These are phyloP conservation scores for Penicillium angulare DNA, from an alignment of 495 filamentous ascomycete species.

Conservation along the genomic window DNA sequence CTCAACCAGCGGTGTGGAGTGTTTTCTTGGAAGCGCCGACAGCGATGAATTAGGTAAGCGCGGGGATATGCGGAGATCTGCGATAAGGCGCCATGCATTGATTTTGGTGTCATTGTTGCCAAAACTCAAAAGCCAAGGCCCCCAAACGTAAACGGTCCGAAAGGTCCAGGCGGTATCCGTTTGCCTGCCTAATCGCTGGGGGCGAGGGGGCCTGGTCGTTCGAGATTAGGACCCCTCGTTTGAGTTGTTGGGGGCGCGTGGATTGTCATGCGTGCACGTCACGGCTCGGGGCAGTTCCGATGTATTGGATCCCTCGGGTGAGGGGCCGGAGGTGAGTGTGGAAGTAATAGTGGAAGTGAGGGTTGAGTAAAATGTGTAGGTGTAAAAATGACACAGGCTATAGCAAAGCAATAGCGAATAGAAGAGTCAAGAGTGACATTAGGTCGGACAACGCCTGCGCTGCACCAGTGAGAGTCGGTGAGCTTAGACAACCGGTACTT, in stretches of 20 bases:
- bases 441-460: conserved; percentile 23
- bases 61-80: conserved; percentile 15
- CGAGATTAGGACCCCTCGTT: conserved; percentile 6
- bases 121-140: not conserved
- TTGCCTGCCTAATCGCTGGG: not conserved
- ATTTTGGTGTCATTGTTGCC: not conserved
- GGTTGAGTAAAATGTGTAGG: not conserved
- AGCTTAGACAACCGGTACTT: conserved; percentile 11
- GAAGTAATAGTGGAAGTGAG: not conserved
- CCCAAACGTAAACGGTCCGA: not conserved
- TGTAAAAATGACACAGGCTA: not conserved
- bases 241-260: conserved; percentile 12
- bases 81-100: conserved; percentile 6
- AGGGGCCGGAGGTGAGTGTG: conserved; percentile 6
- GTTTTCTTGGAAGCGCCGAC: conserved; percentile 24
- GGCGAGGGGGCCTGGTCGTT: not conserved
- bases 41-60: conserved; percentile 32
- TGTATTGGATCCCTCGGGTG: not conserved
- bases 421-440: conserved; percentile 8
- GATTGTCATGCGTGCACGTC: too few relatives aligned
- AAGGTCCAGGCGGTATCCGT: not conserved
- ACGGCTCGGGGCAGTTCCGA: conserved; percentile 12
- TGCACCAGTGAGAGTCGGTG: conserved; percentile 3
- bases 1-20: conserved; percentile 23
- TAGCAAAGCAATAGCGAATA: conserved; percentile 8